Evolutionary conservation across 805 yeast species (phyloP), one percentile per base, ranked within the genome.

Genomic region (Saturnispora gosingensis): DNA sequence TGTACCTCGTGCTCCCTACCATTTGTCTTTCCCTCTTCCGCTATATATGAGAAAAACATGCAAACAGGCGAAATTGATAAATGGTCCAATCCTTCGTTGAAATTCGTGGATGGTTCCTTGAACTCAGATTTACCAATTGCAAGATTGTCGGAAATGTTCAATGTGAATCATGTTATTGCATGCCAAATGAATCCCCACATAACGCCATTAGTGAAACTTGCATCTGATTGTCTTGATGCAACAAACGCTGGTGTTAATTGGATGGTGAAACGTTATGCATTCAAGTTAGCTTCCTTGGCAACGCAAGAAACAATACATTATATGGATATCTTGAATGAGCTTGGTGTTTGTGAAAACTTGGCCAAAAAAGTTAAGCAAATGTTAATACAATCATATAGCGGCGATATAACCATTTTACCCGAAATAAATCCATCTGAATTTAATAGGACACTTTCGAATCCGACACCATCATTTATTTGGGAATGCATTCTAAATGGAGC

Each of bases 101-200:
- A 85, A 59, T 93, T 85, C 67, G 90, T 93, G 30, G 99, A 93
- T 67, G 99, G 99, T 0, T 88, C 97, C 0, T 96, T 93, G 7
- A 95, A 91, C 62, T 87, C 88, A 56, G 99, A 93, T 66, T 70
- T 93, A 49, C 99, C 99, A 3, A 83, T 89, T 27, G 76, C 95
- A 2, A 76, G 97, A 58, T 72, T 93, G 22, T 84, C 95, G 20
- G 99, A 93, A 64, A 89, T 93, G 96, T 93, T 93, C 66, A 91
- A 93, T 62, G 97, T 93, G 30, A 96, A 93, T 64, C 97, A 93
- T 66, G 90, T 93, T 55, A 89, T 93, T 59, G 99, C 97, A 0
- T 91, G 96, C 45, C 99, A 93, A 65, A 99, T 93, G 1, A 93
- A 93, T 62, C 95, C 97, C 0, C 99, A 93, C 64, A 95, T 93